phyloP scores from a whole-genome alignment of 2,329 filamentous ascomycete species.

The Fusarium kyushuense region DNA sequence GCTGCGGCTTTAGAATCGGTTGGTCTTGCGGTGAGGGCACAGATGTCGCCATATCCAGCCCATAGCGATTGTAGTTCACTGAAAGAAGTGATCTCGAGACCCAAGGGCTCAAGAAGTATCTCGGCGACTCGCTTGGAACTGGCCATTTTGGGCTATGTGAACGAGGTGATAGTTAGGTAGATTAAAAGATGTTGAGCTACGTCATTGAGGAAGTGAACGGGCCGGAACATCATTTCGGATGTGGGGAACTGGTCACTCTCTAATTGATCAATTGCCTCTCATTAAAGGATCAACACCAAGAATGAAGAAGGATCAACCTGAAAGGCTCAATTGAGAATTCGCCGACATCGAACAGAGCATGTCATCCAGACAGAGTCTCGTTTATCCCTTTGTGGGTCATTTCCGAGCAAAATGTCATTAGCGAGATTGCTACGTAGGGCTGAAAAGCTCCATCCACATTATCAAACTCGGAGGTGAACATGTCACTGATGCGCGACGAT shows the following conservation, averaged over 20 bases:
- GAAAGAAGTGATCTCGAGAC: constrained; percentile 56
- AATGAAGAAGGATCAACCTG: not conserved
- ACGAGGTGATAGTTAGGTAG: not conserved
- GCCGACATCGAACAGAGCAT: not conserved
- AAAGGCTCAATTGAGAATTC: not conserved
- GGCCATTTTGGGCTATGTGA: constrained; percentile 12
- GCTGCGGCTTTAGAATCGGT: constrained; percentile 36
- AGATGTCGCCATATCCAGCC: constrained; percentile 69
- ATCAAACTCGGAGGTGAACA: not conserved
- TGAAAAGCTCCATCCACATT: not conserved
- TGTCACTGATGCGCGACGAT: not conserved
- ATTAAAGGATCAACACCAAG: not conserved
- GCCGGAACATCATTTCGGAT: constrained; percentile 35
- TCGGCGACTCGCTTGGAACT: constrained; percentile 51
- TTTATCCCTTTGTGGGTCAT: not conserved
- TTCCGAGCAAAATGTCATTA: not conserved
- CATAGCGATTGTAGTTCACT: constrained; percentile 59
- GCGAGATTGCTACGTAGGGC: constrained; percentile 5
- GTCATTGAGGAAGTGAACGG: constrained; percentile 20
- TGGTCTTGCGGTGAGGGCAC: constrained; percentile 61
- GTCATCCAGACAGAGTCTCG: not conserved
- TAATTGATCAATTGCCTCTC: not conserved
- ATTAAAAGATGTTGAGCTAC: not conserved
- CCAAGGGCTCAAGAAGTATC: constrained; percentile 56
- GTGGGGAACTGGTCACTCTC: not conserved